Evolutionary conservation across 2,329 filamentous ascomycete genomes (phyloP).

Genomic region (Aspergillus transmontanensis): DNA sequence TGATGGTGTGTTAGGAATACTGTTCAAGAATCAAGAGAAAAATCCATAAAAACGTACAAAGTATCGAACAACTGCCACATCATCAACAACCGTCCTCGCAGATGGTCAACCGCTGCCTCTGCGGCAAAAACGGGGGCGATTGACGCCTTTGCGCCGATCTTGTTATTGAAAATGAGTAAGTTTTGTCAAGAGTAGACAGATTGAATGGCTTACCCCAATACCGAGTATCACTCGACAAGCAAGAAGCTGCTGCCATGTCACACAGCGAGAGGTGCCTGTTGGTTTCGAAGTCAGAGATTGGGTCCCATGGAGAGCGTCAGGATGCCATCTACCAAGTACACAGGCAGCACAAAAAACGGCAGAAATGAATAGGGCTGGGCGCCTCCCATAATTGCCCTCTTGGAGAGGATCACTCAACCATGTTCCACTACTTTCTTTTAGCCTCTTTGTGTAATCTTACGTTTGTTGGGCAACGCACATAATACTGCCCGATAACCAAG

Average conservation of each 20-base stretch:
- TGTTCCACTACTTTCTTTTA: constrained; percentile 12
- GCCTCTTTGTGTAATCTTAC: neutral
- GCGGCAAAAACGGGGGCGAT: constrained; percentile 27
- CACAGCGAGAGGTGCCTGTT: constrained; percentile 22
- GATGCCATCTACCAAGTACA: constrained; percentile 8
- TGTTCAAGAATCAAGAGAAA: neutral
- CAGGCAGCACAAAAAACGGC: constrained; percentile 32
- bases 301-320: no score
- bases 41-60: constrained; percentile 12
- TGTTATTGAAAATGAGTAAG: neutral
- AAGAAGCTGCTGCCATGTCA: constrained; percentile 31
- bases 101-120: constrained; percentile 21
- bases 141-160: constrained; percentile 28
- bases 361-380: constrained; percentile 42
- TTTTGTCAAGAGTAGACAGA: neutral
- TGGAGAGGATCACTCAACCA: constrained; percentile 28
- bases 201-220: constrained; percentile 22
- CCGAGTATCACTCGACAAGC: constrained; percentile 32
- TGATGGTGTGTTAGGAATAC: neutral
- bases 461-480: constrained; percentile 12
- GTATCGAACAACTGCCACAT: constrained; percentile 29
- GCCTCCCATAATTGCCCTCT: constrained; percentile 24
- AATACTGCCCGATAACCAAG: constrained; percentile 22
- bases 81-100: constrained; percentile 24
- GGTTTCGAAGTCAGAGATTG: neutral